Evolutionary conservation across 495 filamentous ascomycete species (phyloP).

Genomic region (Thozetella sp.): DNA sequence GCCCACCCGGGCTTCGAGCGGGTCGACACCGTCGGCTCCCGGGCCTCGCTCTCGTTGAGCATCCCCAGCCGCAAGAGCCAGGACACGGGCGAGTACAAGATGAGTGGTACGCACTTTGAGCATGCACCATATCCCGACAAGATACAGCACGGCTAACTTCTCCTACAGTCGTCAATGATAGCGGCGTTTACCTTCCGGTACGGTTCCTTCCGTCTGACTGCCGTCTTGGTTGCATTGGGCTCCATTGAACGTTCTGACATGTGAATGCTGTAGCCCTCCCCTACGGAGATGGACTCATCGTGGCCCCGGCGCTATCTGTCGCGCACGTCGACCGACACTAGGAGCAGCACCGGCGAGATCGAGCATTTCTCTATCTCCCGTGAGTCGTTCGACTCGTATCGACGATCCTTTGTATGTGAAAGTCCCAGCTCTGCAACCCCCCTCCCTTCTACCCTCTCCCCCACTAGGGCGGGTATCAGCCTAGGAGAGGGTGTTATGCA

Average conservation of each 20-base stretch:
- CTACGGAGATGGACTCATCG: conserved; percentile 80
- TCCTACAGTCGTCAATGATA: conserved; percentile 86
- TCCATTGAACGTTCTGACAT: conserved; percentile 10
- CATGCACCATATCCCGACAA: not conserved
- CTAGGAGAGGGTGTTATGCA: no score
- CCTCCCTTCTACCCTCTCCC: conserved; percentile 3
- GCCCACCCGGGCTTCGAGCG: conserved; percentile 51
- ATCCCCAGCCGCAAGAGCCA: conserved; percentile 56
- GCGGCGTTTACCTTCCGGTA: conserved; percentile 95
- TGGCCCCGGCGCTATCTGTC: conserved; percentile 78
- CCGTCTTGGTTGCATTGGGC: no score
- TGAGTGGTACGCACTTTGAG: conserved; percentile 66
- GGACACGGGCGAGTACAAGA: conserved; percentile 76
- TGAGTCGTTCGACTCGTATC: conserved; percentile 97
- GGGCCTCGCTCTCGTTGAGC: conserved; percentile 60
- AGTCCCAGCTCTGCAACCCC: conserved; percentile 2
- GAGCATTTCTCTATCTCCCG: conserved; percentile 97
- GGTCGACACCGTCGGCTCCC: conserved; percentile 56
- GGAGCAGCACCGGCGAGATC: conserved; percentile 72
- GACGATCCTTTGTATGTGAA: conserved; percentile 85
- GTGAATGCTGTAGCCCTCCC: conserved; percentile 73
- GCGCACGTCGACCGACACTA: conserved; percentile 67
- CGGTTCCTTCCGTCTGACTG: no score
- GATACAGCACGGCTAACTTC: conserved; percentile 2
- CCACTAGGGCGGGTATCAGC: not conserved